Conservation (phyloP, 306 rosid species). For the Quercus gilva region DNA sequence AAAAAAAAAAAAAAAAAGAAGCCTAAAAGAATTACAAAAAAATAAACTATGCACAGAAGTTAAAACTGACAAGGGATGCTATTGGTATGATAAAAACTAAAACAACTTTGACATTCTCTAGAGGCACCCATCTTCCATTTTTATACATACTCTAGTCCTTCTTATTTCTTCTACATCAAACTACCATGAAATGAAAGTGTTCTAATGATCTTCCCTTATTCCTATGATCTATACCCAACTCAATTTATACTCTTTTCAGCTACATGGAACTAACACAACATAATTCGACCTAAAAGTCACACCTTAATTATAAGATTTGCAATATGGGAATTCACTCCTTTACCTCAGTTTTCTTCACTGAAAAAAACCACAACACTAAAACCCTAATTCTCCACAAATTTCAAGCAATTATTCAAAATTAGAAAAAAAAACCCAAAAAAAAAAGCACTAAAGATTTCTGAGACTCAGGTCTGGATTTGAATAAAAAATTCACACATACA, state of each 20-base stretch:
- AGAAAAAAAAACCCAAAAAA: background rate
- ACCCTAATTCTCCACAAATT: background rate
- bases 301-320: background rate
- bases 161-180: no score
- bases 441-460: constrained; percentile 23
- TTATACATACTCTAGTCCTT: no score
- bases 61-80: no score
- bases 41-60: no score
- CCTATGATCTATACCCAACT: background rate
- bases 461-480: background rate
- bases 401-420: background rate
- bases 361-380: background rate
- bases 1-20: no score
- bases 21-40: no score
- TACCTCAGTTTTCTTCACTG: background rate
- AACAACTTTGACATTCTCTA: no score
- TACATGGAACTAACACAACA: background rate
- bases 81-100: no score
- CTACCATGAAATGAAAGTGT: no score
- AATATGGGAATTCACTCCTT: background rate
- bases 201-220: no score
- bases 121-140: no score
- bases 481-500: no score
- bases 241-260: background rate
- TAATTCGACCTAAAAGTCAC: background rate